These are phyloP conservation scores for Arachis stenosperma DNA, from an alignment of 306 rosid species.

Conservation along the genomic window DNA sequence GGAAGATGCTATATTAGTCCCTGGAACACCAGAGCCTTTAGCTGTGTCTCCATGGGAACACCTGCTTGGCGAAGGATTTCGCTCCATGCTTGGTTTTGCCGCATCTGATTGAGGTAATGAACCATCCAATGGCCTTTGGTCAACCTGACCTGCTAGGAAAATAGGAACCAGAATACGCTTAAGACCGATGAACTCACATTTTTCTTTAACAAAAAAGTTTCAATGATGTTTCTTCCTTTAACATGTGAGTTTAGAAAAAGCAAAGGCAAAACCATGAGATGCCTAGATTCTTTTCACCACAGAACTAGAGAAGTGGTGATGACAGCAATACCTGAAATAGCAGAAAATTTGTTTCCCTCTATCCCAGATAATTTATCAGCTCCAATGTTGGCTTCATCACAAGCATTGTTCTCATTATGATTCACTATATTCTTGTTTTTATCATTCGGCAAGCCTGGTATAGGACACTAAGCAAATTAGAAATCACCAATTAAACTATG, in stretches of 20 bases:
- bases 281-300: neutral
- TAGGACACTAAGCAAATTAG: neutral
- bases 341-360: conserved; percentile 40
- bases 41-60: conserved; percentile 35
- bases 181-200: conserved; percentile 9
- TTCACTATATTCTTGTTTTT: conserved; percentile 37
- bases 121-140: conserved; percentile 34
- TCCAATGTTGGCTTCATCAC: conserved; percentile 34
- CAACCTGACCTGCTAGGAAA: conserved; percentile 49
- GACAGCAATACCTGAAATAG: conserved; percentile 50
- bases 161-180: conserved; percentile 22
- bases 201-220: conserved; percentile 8
- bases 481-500: conserved; percentile 25
- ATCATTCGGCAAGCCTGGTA: conserved; percentile 26
- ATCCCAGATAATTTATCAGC: conserved; percentile 36
- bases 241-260: conserved; percentile 15
- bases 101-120: conserved; percentile 46
- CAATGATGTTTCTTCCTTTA: conserved; percentile 8
- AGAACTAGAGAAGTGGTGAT: conserved; percentile 26
- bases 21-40: conserved; percentile 41
- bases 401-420: conserved; percentile 31
- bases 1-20: conserved; percentile 36
- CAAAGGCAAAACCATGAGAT: conserved; percentile 8
- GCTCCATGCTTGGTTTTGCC: conserved; percentile 43
- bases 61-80: conserved; percentile 38